Evolutionary conservation across 139 green algal species (phyloP), one percentile per base, ranked within the genome.

Genomic region (Haematococcus lacustris): DNA sequence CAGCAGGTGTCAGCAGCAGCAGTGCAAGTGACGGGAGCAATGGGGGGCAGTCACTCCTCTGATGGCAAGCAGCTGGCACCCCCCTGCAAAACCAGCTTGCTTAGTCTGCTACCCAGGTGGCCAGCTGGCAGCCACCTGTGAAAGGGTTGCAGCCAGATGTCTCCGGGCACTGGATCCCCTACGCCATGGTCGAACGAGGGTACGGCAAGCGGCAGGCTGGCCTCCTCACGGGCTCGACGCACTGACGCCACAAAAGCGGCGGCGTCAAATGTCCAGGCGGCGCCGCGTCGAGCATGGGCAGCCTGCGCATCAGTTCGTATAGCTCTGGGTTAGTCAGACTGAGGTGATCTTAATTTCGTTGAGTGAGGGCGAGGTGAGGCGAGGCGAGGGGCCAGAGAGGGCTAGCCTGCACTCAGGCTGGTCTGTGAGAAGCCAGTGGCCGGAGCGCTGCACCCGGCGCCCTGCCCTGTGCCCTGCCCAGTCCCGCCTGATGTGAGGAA

Each of bases 251-350:
- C 84, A 81, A 93, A 96, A 0, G 78, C 77, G 1, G 38, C 43
- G 1, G 82, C 88, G 70, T 97, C 82, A 74, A 97, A 97, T 0
- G 92, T 97, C 88, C 90, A 96, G 51, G 82, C 86, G 0, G 91
- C 89, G 0, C 89, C 91, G 0, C 91, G 72, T 3, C 89, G 76
- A 1, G 86, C 82, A 59, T 88, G 80, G 3, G 87, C 88, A 60
- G 83, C 80, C 66, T 84, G 75, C 68, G 26, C n/a, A n/a, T n/a
- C n/a, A n/a, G n/a, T n/a, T n/a, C n/a, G n/a, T n/a, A n/a, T n/a
- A n/a, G n/a, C n/a, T n/a, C n/a, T n/a, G n/a, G n/a, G n/a, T n/a
- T n/a, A n/a, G n/a, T n/a, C n/a, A n/a, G n/a, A n/a, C n/a, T n/a
- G n/a, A n/a, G n/a, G n/a, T n/a, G n/a, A n/a, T n/a, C n/a, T n/a